Conservation (phyloP, 2,329 filamentous ascomycete genomes). For the Diaporthe sp. region DNA sequence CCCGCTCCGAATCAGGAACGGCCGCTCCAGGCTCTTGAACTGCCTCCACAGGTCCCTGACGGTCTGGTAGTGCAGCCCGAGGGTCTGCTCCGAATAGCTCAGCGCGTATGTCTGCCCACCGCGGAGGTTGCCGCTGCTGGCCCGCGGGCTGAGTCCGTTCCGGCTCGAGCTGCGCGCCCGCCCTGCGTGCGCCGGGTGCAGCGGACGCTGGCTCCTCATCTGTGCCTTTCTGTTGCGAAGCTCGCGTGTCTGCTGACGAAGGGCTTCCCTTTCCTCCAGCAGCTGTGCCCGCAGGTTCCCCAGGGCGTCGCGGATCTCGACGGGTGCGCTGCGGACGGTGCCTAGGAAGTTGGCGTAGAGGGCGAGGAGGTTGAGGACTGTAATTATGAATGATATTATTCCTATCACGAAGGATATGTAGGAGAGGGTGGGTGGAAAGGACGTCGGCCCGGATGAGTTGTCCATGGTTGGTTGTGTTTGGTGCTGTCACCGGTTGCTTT, state of each 20-base stretch:
- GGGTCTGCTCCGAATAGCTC: slow-evolving; percentile 36
- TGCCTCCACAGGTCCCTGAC: slow-evolving; percentile 37
- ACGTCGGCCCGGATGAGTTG: not conserved
- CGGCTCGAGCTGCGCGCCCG: slow-evolving; percentile 25
- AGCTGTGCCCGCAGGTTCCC: slow-evolving; percentile 37
- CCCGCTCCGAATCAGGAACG: slow-evolving; percentile 34
- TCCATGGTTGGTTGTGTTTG: not conserved
- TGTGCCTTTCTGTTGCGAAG: slow-evolving; percentile 28
- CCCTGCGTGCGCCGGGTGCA: slow-evolving; percentile 19
- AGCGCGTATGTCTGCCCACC: slow-evolving; percentile 17
- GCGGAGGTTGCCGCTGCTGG: slow-evolving; percentile 26
- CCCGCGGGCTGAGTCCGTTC: slow-evolving; percentile 8
- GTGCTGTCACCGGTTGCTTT: not conserved
- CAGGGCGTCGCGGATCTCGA: slow-evolving; percentile 35
- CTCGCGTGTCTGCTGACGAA: slow-evolving; percentile 37
- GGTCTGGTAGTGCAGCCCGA: slow-evolving; percentile 37
- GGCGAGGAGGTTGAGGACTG: slow-evolving; percentile 37
- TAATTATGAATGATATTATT: slow-evolving; percentile 30
- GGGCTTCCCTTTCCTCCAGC: slow-evolving; percentile 37
- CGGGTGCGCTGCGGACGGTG: slow-evolving; percentile 36
- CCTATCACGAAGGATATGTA: slow-evolving; percentile 33
- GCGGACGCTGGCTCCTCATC: not conserved
- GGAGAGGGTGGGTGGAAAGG: slow-evolving; percentile 25
- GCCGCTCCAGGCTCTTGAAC: slow-evolving; percentile 38
- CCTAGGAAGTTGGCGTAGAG: slow-evolving; percentile 36